Percentiles rank a stretch among this genome's conserved stretches.
These are phyloP conservation scores for Globisporangium barbulae DNA, from an alignment of 352 stramenopile genomes.

Conservation along the genomic window DNA sequence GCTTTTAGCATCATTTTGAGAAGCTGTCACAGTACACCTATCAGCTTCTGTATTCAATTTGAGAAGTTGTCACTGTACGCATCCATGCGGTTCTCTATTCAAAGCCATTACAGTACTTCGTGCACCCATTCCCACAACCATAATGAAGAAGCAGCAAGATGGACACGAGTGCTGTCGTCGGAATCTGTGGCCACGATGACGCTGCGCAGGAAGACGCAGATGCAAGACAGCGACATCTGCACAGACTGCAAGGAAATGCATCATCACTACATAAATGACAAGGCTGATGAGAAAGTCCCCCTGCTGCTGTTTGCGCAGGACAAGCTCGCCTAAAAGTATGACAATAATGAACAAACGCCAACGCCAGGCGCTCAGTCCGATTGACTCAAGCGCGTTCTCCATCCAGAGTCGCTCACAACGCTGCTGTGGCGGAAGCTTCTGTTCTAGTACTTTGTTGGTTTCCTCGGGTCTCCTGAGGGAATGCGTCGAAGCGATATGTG, in stretches of 20 bases:
- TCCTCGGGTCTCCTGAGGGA: conserved; percentile 20
- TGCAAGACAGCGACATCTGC: too few species aligned
- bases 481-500: conserved; percentile 45
- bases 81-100: too few species aligned
- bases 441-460: conserved; percentile 39
- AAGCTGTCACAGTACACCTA: too few species aligned
- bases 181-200: not conserved
- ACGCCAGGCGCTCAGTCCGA: not conserved
- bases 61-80: too few species aligned
- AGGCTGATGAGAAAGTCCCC: not conserved
- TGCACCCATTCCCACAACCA: not conserved
- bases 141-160: not conserved
- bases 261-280: too few species aligned
- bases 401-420: conserved; percentile 29
- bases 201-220: not conserved
- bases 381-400: conserved; percentile 7
- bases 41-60: too few species aligned
- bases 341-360: not conserved
- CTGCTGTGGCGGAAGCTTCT: conserved; percentile 38
- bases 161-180: not conserved
- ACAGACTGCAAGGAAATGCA: too few species aligned
- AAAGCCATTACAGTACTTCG: too few species aligned
- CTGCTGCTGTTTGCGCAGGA: not conserved
- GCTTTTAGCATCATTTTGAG: too few species aligned
- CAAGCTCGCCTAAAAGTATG: not conserved